phyloP scores from a whole-genome alignment of 1,284 basidiomycete genomes.

The Pterulicium gracile region DNA sequence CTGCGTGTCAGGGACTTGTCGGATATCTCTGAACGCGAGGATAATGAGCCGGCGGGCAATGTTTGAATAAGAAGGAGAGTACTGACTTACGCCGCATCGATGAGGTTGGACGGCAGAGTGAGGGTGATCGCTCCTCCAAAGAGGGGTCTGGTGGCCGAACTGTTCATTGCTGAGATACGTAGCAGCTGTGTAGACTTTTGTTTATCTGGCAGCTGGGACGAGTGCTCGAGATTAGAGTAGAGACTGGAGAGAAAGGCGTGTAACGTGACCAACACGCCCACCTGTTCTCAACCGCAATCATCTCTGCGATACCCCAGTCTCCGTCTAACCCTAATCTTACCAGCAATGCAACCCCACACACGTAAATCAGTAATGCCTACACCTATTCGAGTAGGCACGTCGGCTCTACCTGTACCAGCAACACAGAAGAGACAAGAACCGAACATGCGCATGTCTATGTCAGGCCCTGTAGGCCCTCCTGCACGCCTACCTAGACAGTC shows the following conservation, averaged over 20 bases:
- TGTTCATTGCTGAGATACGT: not conserved
- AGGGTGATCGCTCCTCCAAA: conserved; percentile 80
- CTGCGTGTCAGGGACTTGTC: conserved; percentile 95
- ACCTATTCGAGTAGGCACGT: conserved; percentile 9
- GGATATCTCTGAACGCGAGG: conserved; percentile 50
- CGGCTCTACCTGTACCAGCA: not conserved
- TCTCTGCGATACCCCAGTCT: conserved; percentile 1
- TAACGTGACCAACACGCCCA: not conserved
- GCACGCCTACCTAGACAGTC: conserved; percentile 53
- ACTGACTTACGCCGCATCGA: conserved; percentile 79
- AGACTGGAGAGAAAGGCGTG: not conserved
- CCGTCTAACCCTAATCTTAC: conserved; percentile 2
- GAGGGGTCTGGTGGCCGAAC: conserved; percentile 23
- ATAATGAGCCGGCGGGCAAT: not conserved
- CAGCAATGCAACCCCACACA: conserved; percentile 43
- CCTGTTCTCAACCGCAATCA: conserved; percentile 1
- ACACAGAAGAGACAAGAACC: conserved; percentile 8
- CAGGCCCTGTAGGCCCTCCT: conserved; percentile 50
- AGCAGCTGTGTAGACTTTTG: not conserved
- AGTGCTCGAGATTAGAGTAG: too few species aligned
- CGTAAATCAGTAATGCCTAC: conserved; percentile 48
- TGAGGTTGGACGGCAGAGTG: conserved; percentile 43
- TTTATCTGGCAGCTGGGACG: too few species aligned
- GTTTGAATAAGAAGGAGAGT: conserved; percentile 5
- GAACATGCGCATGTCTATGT: conserved; percentile 55